Percentiles rank a stretch among this genome's conserved stretches.
Evolutionary conservation across 1,139 yeast species (phyloP).

Genomic region (Kurtzmaniella natalensis): DNA sequence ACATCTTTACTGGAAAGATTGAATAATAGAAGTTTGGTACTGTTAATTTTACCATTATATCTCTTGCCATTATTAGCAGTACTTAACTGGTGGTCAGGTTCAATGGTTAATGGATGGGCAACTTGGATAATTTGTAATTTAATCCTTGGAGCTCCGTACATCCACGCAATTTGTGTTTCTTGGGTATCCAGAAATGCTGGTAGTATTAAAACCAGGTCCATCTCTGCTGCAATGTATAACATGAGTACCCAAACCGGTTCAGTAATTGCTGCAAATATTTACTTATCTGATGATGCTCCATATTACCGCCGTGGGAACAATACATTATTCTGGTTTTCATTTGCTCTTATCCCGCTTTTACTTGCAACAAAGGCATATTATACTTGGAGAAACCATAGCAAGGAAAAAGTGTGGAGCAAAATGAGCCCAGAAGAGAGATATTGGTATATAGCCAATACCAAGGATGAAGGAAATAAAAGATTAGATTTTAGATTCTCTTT

Average conservation of each 20-base stretch:
- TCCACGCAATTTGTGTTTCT: conserved; percentile 53
- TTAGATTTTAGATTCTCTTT: conserved; percentile 43
- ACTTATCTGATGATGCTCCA: conserved; percentile 55
- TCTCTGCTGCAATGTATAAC: conserved; percentile 59
- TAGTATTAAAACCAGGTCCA: conserved; percentile 55
- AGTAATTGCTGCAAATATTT: conserved; percentile 51
- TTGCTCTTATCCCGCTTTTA: conserved; percentile 17
- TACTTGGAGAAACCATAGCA: conserved; percentile 40
- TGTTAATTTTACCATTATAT: conserved; percentile 35
- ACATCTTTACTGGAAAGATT: conserved; percentile 40
- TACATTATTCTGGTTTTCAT: conserved; percentile 15
- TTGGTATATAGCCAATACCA: conserved; percentile 37
- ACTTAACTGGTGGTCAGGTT: conserved; percentile 49
- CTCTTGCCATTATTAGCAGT: conserved; percentile 34
- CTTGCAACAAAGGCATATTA: conserved; percentile 35
- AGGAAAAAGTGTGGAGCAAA: conserved; percentile 42
- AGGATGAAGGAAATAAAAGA: conserved; percentile 51
- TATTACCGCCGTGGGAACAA: conserved; percentile 52
- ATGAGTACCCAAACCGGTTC: conserved; percentile 56
- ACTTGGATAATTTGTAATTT: conserved; percentile 48
- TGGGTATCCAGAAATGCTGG: conserved; percentile 63
- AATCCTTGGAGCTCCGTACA: conserved; percentile 46
- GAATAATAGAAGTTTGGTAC: conserved; percentile 30
- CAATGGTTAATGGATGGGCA: conserved; percentile 45
- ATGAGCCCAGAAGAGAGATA: conserved; percentile 45